These are phyloP conservation scores for Fagopyrum esculentum DNA, from an alignment of 148 eudicot genomes.

Conservation along the genomic window DNA sequence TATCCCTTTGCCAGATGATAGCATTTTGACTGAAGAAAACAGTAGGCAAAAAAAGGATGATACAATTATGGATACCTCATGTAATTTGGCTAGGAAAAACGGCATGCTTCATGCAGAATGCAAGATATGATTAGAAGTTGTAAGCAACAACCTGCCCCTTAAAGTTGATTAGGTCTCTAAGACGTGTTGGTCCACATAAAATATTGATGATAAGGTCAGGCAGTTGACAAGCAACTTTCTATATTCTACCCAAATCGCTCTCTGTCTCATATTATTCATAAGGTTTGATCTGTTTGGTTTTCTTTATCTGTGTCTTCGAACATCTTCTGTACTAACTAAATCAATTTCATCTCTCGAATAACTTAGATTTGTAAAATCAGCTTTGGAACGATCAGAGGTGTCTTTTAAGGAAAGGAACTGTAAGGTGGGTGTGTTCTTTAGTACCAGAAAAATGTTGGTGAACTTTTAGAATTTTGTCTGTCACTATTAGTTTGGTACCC, in stretches of 20 bases:
- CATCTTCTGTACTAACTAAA: not conserved
- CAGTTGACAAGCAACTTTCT: conserved; percentile 5
- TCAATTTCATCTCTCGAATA: not conserved
- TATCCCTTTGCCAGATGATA: not conserved
- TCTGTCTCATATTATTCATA: not conserved
- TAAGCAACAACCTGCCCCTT: not conserved
- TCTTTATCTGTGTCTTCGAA: not conserved
- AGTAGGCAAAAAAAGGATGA: not conserved
- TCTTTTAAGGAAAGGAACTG: not conserved
- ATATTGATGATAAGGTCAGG: not conserved
- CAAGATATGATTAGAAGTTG: conserved; percentile 3
- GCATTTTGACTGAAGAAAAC: not conserved
- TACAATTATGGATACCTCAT: not conserved
- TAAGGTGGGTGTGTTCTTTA: not conserved
- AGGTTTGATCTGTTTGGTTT: not conserved
- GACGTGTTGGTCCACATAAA: not conserved
- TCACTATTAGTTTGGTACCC: not conserved
- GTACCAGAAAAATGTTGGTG: not conserved
- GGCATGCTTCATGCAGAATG: conserved; percentile 11
- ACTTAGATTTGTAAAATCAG: not conserved
- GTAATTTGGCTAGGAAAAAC: not conserved
- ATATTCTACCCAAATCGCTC: not conserved
- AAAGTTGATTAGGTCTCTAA: not conserved
- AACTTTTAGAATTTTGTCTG: not conserved
- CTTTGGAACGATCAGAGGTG: not conserved